These are phyloP conservation scores for Nakazawaea populi DNA, from an alignment of 805 yeast species.

Conservation along the genomic window DNA sequence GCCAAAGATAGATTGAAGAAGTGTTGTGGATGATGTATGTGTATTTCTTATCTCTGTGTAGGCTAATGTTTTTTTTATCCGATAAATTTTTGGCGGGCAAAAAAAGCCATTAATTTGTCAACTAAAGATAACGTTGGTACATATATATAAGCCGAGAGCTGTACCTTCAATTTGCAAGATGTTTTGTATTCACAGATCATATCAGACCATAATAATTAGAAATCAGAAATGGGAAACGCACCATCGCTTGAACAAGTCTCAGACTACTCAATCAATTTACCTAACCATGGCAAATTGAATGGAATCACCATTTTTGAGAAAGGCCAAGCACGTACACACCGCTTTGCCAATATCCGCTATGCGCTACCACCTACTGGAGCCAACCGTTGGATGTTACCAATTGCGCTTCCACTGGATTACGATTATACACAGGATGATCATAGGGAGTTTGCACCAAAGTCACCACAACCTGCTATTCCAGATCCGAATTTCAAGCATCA, in stretches of 20 bases:
- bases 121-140: too few relatives aligned
- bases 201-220: not conserved
- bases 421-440: slow-evolving; percentile 35
- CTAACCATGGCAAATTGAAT: slow-evolving; percentile 3
- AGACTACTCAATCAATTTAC: not conserved
- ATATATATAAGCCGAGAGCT: too few relatives aligned
- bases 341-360: slow-evolving; percentile 9
- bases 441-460: slow-evolving; percentile 24
- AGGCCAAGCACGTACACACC: slow-evolving; percentile 3
- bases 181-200: not conserved
- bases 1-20: too few relatives aligned
- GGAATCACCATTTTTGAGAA: slow-evolving; percentile 7
- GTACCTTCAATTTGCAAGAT: not conserved
- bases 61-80: slow-evolving; percentile 1
- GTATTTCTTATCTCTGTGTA: not conserved
- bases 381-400: slow-evolving; percentile 8
- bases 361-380: slow-evolving; percentile 5
- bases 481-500: slow-evolving; percentile 17
- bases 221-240: slow-evolving; percentile 6
- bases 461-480: slow-evolving; percentile 31
- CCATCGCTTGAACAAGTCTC: slow-evolving; percentile 6
- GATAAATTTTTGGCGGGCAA: not conserved
- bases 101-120: too few relatives aligned
- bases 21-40: too few relatives aligned
- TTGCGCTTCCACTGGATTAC: slow-evolving; percentile 23